Evolutionary conservation across 345 rosid species (phyloP).

Genomic region (Syzygium jambos): DNA sequence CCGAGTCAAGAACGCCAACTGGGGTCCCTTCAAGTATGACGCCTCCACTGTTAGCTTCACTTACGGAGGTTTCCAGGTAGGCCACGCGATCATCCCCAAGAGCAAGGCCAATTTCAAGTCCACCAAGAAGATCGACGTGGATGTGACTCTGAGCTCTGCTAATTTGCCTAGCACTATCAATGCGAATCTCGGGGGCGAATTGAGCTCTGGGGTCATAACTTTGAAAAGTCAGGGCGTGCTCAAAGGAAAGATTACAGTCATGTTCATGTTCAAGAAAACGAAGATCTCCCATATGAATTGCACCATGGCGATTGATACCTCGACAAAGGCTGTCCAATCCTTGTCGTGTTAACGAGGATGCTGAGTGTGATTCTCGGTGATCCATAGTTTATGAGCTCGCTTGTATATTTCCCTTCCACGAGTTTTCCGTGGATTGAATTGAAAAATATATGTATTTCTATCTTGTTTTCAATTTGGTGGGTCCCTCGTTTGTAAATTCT

Average conservation of each 20-base stretch:
- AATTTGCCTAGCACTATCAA: background rate
- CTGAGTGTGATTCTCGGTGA: background rate
- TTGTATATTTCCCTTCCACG: background rate
- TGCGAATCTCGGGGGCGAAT: background rate
- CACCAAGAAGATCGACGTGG: constrained; percentile 1
- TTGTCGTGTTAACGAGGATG: background rate
- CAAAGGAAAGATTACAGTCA: constrained; percentile 2
- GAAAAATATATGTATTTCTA: background rate
- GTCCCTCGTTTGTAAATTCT: background rate
- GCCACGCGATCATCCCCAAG: background rate
- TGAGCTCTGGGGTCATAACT: background rate
- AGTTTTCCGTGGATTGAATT: background rate
- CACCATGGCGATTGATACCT: constrained; percentile 1
- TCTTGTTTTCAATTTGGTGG: background rate
- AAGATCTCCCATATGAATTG: constrained; percentile 5
- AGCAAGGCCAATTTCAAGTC: constrained; percentile 8
- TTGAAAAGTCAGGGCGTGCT: background rate
- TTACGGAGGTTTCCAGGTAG: constrained; percentile 6
- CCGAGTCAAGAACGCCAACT: constrained; percentile 14
- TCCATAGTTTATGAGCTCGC: background rate
- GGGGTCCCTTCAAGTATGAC: constrained; percentile 11
- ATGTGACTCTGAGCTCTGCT: constrained; percentile 2
- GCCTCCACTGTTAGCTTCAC: constrained; percentile 1
- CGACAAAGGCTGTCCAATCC: background rate
- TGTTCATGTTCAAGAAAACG: constrained; percentile 6